A percentile compares a stretch with the other conserved stretches of the same genome.
phyloP scores from a whole-genome alignment of 164 flowering plant genomes.

The Stephania japonica region DNA sequence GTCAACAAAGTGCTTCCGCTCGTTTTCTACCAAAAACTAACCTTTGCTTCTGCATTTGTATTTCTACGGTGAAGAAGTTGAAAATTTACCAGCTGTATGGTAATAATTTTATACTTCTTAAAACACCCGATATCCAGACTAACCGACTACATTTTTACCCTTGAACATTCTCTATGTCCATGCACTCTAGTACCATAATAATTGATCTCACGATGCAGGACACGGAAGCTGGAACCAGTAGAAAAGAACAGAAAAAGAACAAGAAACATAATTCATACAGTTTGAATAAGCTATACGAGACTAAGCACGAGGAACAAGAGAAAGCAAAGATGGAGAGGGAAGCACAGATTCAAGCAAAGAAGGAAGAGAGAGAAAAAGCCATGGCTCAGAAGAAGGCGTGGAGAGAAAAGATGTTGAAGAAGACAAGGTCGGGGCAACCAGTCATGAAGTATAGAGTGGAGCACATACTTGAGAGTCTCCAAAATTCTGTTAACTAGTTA shows the following conservation, averaged over 20 bases:
- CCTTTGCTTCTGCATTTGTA: no score
- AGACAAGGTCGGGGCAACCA: conserved; percentile 76
- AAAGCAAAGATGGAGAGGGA: conserved; percentile 69
- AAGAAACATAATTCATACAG: conserved; percentile 35
- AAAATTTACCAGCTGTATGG: neutral
- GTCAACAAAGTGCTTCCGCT: neutral
- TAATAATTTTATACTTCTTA: no score
- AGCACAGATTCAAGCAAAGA: conserved; percentile 47
- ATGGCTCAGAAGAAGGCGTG: conserved; percentile 48
- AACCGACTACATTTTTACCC: neutral
- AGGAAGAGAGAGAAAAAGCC: conserved; percentile 51
- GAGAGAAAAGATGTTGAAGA: conserved; percentile 67
- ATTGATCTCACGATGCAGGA: conserved; percentile 20
- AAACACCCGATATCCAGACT: no score
- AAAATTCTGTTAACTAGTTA: conserved; percentile 28
- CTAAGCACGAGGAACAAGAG: conserved; percentile 56
- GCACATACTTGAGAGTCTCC: conserved; percentile 56
- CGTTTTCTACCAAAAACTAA: no score
- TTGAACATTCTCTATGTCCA: neutral
- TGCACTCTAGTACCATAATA: neutral
- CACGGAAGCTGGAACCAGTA: conserved; percentile 13
- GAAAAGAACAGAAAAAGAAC: conserved; percentile 20
- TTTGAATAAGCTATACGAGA: conserved; percentile 48
- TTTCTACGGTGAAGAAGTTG: no score
- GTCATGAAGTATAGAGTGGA: conserved; percentile 91